Conservation (phyloP, 1,284 basidiomycete species). For the Cryptococcus sp. region DNA sequence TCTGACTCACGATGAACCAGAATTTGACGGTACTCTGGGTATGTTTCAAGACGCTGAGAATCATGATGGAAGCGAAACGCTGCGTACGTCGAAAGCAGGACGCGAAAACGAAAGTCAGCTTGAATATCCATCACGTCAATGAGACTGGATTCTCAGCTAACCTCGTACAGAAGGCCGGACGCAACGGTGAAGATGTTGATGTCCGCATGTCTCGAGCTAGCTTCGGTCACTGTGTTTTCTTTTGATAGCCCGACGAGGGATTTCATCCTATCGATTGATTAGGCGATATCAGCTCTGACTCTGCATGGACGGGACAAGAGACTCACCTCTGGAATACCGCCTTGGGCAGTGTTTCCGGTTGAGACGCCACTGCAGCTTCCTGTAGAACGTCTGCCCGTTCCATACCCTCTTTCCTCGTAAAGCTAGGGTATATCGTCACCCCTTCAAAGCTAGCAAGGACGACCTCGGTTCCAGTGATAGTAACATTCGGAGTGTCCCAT, state of each 20-base stretch:
- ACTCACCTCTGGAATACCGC: slow-evolving; percentile 38
- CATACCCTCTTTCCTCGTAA: slow-evolving; percentile 72
- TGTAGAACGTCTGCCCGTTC: slow-evolving; percentile 77
- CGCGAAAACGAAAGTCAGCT: slow-evolving; percentile 2
- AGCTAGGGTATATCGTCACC: slow-evolving; percentile 79
- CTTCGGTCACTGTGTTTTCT: slow-evolving; percentile 22
- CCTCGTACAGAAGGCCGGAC: slow-evolving; percentile 93
- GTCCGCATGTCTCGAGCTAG: slow-evolving; percentile 61
- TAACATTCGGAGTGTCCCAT: slow-evolving; percentile 72
- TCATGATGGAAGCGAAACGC: slow-evolving; percentile 98
- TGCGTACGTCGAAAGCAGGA: slow-evolving; percentile 43
- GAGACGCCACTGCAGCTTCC: slow-evolving; percentile 41
- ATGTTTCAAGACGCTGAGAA: slow-evolving; percentile 89
- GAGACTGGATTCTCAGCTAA: slow-evolving; percentile 39
- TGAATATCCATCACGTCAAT: neutral
- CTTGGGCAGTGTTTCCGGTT: slow-evolving; percentile 7
- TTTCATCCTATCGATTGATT: slow-evolving; percentile 31
- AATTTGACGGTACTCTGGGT: slow-evolving; percentile 94
- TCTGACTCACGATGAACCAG: slow-evolving; percentile 82
- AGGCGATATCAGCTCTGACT: slow-evolving; percentile 7
- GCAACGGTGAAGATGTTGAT: slow-evolving; percentile 99
- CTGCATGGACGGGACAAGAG: neutral
- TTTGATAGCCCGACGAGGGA: slow-evolving; percentile 37
- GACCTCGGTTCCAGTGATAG: slow-evolving; percentile 65
- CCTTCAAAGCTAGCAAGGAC: slow-evolving; percentile 85